Base-by-base conservation (phyloP, 768 basidiomycete species). In the Russula abietina region DNA sequence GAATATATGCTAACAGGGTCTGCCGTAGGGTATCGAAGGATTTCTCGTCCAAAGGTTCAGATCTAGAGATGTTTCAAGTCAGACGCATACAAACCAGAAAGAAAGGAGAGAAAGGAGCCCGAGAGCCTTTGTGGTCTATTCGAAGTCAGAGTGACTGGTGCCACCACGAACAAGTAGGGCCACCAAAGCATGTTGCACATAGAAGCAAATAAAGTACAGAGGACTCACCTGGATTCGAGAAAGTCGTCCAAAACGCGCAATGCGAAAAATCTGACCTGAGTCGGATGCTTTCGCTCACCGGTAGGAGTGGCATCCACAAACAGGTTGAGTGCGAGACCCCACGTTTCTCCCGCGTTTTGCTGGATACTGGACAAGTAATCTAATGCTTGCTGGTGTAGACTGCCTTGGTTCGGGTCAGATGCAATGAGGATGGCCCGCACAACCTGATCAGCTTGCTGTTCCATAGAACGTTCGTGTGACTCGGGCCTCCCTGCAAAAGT, bases 361-460 rank as follows among this genome's bases (percentile, higher is more conserved):
- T 91, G 88, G 65, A 97, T 79, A 60, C 80, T 83, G 32, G 83
- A 80, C 36, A 98, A 79, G 73, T 89, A 98, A 60, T 87, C 84
- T 68, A 97, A 79, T 38, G 95, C 95, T 73, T 95, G 88, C 62
- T 86, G 88, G 75, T 94, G 91, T 38, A 96, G 75, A 30, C 81
- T 72, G 59, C 77, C 78, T 73, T 86, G 88, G 16, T 79, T 76
- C 58, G 87, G 88, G 77, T 93, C 88, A 64, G 89, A 89, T 55
- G 93, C 94, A 76, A 96, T 88, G 71, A 82, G 77, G 74, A 95
- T 93, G 53, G 94, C 94, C 75, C 87, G 88, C 19, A 89, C 84
- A 66, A 90, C 79, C 72, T 84, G 87, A 68, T 87, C 83, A 69
- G 88, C 79, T 76, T 89, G 85, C 70, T 83, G 84, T 41, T 90